Evolutionary conservation across 495 filamentous ascomycete species (phyloP), one percentile per base, ranked within the genome.

Genomic region (Staphylotrichum tortipilum): DNA sequence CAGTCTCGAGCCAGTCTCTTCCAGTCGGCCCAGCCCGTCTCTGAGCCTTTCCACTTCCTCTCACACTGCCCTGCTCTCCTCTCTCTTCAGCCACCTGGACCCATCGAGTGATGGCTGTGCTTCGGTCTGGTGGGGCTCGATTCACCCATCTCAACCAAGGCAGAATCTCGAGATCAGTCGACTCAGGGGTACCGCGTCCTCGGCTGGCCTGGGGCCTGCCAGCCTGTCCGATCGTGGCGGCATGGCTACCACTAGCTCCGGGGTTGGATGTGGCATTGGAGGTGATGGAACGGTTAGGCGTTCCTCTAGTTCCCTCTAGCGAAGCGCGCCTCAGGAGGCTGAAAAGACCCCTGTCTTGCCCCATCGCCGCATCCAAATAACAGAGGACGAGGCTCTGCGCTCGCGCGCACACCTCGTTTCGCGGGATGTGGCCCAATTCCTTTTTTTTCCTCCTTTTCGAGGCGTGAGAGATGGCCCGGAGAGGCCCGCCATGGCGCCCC

Each of bases 401-500:
- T 33, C 35, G 7, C 26, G 35, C 24, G 23, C 28, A 10, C 24
- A 12, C 26, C 40, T 24, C 6, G n/a, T 45, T 33, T 23, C 24
- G n/a, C 10, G 11, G 23, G 15, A 9, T 41, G 23, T 30, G 17
- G n/a, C 34, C 18, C 21, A 26, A 23, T 9, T 36, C 14, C 29
- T 4, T 33, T 33, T 34, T 22, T 11, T 14, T 30, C 5, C 11
- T 28, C 19, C 17, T 3, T n/a, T 17, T 28, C 4, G 10, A 18
- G 28, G 14, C 11, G 7, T 8, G 37, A 11, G 47, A 40, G 36
- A 43, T 26, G 50, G 35, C 31, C 8, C 17, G 17, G 29, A 12
- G 7, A 38, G 22, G 38, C 35, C 17, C 39, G 30, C 42, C 17
- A 61, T 61, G 58, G 28, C 49, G 35, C 8, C 23, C 45, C 39